A percentile compares a stretch with the other conserved stretches of the same genome.
Evolutionary conservation across 768 basidiomycete species (phyloP).

Genomic region (Tubosaeta sp.): DNA sequence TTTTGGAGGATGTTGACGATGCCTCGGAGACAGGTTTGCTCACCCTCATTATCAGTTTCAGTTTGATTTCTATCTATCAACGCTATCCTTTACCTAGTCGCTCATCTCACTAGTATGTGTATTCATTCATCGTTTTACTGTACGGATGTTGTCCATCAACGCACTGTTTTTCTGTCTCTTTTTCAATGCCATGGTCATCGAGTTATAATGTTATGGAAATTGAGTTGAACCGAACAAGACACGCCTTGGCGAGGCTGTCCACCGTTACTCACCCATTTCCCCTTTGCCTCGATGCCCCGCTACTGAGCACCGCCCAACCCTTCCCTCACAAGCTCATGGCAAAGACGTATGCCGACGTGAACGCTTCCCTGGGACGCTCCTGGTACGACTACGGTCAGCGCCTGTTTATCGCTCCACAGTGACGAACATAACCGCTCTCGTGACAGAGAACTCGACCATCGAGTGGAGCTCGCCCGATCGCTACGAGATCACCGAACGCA

Average conservation of each 20-base stretch:
- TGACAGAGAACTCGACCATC: conserved; percentile 50
- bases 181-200: conserved; percentile 15
- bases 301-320: conserved; percentile 13
- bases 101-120: conserved; percentile 26
- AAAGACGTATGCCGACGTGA: conserved; percentile 53
- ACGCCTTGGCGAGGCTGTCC: conserved; percentile 18
- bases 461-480: conserved; percentile 66
- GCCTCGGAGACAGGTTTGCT: conserved; percentile 2
- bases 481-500: conserved; percentile 60
- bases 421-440: neutral
- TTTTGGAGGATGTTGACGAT: conserved; percentile 9
- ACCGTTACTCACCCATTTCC: conserved; percentile 4
- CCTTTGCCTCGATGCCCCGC: conserved; percentile 27
- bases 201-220: neutral
- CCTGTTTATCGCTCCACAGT: neutral
- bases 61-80: conserved; percentile 26
- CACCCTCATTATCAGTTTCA: conserved; percentile 21
- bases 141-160: conserved; percentile 22
- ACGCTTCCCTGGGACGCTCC: conserved; percentile 49
- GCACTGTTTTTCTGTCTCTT: conserved; percentile 13
- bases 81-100: conserved; percentile 21
- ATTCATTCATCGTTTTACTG: conserved; percentile 25
- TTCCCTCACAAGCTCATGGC: conserved; percentile 34
- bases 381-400: conserved; percentile 63
- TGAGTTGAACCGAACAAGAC: neutral